Evolutionary conservation across 2,329 filamentous ascomycete species (phyloP).

Genomic region (Cordyceps cicadae): DNA sequence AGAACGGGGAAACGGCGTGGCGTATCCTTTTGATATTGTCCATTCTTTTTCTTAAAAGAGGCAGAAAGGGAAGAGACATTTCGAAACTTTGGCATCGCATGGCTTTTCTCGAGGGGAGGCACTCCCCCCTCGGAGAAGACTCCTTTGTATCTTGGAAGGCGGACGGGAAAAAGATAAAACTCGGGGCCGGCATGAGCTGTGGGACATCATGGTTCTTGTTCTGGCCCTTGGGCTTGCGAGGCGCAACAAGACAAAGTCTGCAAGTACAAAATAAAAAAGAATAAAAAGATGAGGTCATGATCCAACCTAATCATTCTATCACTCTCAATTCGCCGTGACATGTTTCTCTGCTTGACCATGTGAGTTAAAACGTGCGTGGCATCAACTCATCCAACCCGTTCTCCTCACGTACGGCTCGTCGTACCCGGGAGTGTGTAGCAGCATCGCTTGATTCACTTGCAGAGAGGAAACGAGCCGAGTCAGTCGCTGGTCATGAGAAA

Average conservation of each 20-base stretch:
- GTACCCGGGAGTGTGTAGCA: too few species aligned
- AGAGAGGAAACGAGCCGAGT: background rate
- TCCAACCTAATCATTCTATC: constrained; percentile 15
- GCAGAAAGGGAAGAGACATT: background rate
- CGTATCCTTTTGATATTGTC: constrained; percentile 10
- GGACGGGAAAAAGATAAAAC: background rate
- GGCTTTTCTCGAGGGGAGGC: background rate
- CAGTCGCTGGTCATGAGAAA: background rate
- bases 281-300: constrained; percentile 32
- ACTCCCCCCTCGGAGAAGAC: background rate
- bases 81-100: constrained; percentile 4
- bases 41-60: background rate
- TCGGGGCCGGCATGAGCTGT: background rate
- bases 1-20: constrained; percentile 11
- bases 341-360: background rate
- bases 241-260: constrained; percentile 16
- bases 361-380: background rate
- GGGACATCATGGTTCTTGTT: background rate
- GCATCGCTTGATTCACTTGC: background rate
- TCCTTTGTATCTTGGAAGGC: constrained; percentile 10
- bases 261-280: constrained; percentile 24
- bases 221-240: constrained; percentile 5
- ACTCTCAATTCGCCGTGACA: background rate
- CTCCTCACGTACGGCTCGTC: too few species aligned
- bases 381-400: too few species aligned